Evolutionary conservation across 2,329 filamentous ascomycete species (phyloP).

Genomic region (Lomentospora prolificans): DNA sequence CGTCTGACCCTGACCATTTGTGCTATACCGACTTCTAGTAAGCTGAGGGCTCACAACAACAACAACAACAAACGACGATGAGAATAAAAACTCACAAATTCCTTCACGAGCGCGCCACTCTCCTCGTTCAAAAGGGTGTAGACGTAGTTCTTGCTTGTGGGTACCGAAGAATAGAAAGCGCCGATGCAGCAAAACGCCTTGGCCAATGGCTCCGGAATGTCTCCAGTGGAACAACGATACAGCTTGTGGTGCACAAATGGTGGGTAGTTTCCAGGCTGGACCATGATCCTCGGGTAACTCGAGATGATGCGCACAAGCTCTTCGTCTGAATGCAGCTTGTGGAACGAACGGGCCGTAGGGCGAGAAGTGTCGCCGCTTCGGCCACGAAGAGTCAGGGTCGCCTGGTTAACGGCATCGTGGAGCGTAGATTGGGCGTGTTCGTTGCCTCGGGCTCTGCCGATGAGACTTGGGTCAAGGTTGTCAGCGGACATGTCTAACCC

Average conservation of each 20-base stretch:
- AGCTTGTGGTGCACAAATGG: slow-evolving; percentile 12
- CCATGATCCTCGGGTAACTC: slow-evolving; percentile 10
- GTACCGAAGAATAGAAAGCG: slow-evolving; percentile 6
- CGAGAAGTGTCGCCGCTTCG: neutral
- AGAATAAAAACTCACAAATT: neutral
- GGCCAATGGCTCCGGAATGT: slow-evolving; percentile 11
- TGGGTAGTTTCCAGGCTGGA: slow-evolving; percentile 9
- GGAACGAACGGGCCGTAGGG: neutral
- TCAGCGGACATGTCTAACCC: neutral
- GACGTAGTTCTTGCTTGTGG: slow-evolving; percentile 5
- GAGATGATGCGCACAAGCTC: slow-evolving; percentile 9
- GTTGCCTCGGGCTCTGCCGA: neutral
- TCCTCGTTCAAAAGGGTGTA: slow-evolving; percentile 10
- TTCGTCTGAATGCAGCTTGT: slow-evolving; percentile 5
- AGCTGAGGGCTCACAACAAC: too few relatives aligned
- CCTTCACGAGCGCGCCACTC: slow-evolving; percentile 9
- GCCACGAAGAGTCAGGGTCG: neutral
- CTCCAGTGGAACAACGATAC: slow-evolving; percentile 10
- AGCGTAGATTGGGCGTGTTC: neutral
- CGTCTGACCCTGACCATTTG: neutral
- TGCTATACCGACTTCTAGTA: too few relatives aligned
- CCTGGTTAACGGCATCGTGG: neutral
- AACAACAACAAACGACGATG: too few relatives aligned
- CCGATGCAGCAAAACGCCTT: slow-evolving; percentile 2
- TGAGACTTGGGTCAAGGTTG: neutral